Evolutionary conservation across 495 filamentous ascomycete genomes (phyloP).

Genomic region (Penicillium salamii): DNA sequence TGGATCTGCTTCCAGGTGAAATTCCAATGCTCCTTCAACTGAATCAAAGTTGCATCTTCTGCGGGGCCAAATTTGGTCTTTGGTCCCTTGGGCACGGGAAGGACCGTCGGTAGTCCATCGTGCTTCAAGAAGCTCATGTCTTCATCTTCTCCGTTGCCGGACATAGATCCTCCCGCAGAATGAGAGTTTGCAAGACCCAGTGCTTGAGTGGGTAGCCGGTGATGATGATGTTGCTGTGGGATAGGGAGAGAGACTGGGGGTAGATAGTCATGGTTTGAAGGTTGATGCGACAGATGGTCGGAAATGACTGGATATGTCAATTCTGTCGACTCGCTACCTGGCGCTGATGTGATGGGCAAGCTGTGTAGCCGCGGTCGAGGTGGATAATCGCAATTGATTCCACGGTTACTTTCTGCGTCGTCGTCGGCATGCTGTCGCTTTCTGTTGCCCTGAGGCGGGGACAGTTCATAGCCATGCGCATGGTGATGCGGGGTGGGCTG

Average conservation of each 20-base stretch:
- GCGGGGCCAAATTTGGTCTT: constrained; percentile 1
- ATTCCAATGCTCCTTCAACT: constrained; percentile 88
- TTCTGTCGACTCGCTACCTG: constrained; percentile 28
- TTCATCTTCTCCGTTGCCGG: neutral
- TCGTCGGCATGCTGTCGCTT: constrained; percentile 34
- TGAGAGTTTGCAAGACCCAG: constrained; percentile 32
- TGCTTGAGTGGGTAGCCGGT: constrained; percentile 64
- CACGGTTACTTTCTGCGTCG: constrained; percentile 21
- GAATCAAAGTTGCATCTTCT: constrained; percentile 72
- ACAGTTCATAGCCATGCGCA: constrained; percentile 22
- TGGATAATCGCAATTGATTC: constrained; percentile 5
- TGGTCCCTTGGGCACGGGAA: constrained; percentile 55
- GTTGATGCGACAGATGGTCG: constrained; percentile 23
- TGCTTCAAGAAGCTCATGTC: constrained; percentile 74
- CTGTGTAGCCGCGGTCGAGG: constrained; percentile 19
- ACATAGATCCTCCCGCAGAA: constrained; percentile 13
- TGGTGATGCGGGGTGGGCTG: constrained; percentile 29
- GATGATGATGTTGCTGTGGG: constrained; percentile 66
- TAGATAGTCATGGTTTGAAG: constrained; percentile 29
- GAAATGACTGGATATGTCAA: constrained; percentile 32
- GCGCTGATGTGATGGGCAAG: constrained; percentile 24
- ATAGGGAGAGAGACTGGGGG: constrained; percentile 27
- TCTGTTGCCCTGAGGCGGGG: constrained; percentile 26
- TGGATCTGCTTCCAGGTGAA: constrained; percentile 95
- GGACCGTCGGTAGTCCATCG: constrained; percentile 74